Evolutionary conservation across 441 rosid species (phyloP).

Genomic region (Hura crepitans): DNA sequence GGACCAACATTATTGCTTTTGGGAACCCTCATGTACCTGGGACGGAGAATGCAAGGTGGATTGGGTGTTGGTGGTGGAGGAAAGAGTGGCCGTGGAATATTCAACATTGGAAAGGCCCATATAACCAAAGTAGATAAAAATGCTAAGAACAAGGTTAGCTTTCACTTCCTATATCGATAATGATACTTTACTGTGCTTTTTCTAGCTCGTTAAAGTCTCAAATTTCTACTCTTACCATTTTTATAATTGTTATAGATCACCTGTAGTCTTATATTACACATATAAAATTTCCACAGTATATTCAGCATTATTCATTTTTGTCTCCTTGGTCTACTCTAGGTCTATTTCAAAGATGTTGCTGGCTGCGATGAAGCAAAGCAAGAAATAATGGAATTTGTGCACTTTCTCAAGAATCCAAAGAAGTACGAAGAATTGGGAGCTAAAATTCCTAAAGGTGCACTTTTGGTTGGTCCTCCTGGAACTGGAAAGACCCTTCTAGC

Average conservation of each 20-base stretch:
- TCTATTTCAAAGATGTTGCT: constrained; percentile 61
- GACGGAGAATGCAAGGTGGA: constrained; percentile 50
- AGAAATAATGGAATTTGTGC: constrained; percentile 76
- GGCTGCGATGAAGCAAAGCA: constrained; percentile 81
- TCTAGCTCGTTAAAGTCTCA: background rate
- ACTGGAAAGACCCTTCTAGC: constrained; percentile 74
- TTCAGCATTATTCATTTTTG: background rate
- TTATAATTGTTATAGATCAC: background rate
- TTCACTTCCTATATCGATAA: background rate
- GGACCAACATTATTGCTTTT: constrained; percentile 49
- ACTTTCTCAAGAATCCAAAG: constrained; percentile 69
- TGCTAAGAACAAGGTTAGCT: constrained; percentile 53
- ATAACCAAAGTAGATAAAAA: constrained; percentile 56
- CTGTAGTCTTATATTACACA: background rate
- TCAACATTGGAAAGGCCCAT: constrained; percentile 60
- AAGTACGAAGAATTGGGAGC: constrained; percentile 66
- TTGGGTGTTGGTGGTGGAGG: constrained; percentile 54
- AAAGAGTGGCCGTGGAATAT: constrained; percentile 52
- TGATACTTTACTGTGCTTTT: background rate
- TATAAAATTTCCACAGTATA: background rate
- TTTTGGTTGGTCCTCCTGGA: constrained; percentile 68
- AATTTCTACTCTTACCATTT: background rate
- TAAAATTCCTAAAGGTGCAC: constrained; percentile 69
- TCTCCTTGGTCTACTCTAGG: constrained; percentile 27
- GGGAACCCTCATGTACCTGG: constrained; percentile 49